These are phyloP conservation scores for Canna indica DNA, from an alignment of 176 grass and related monocot genomes.

Conservation along the genomic window DNA sequence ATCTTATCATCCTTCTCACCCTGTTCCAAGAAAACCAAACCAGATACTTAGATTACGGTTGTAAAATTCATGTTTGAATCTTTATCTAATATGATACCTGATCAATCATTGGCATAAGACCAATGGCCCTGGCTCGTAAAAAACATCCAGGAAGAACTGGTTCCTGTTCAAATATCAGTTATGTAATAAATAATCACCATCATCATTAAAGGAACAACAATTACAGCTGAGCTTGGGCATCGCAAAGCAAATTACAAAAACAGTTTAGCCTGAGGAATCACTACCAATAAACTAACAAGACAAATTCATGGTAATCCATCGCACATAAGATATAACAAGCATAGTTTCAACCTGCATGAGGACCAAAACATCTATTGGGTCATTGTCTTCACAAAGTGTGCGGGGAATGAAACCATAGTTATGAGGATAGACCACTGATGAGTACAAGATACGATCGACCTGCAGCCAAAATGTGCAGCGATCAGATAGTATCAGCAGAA, in stretches of 20 bases:
- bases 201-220: not conserved
- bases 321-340: not conserved
- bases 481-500: too few species aligned
- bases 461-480: not conserved
- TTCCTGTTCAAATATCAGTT: slow-evolving; percentile 28
- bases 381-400: slow-evolving; percentile 90
- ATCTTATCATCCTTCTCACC: slow-evolving; percentile 73
- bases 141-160: slow-evolving; percentile 58
- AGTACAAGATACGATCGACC: slow-evolving; percentile 82
- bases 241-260: not conserved
- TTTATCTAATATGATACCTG: slow-evolving; percentile 27
- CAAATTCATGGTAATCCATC: not conserved
- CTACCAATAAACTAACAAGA: not conserved
- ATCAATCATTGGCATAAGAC: slow-evolving; percentile 79
- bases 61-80: not conserved
- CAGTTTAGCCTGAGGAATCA: not conserved
- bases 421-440: slow-evolving; percentile 88
- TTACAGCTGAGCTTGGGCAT: not conserved
- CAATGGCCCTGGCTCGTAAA: slow-evolving; percentile 58
- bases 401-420: slow-evolving; percentile 92
- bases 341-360: slow-evolving; percentile 56
- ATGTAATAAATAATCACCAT: not conserved
- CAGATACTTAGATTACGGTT: not conserved
- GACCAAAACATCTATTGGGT: slow-evolving; percentile 87
- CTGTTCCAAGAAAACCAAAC: slow-evolving; percentile 4